Conservation (phyloP, 352 stramenopile genomes). For the Globisporangium canariense region DNA sequence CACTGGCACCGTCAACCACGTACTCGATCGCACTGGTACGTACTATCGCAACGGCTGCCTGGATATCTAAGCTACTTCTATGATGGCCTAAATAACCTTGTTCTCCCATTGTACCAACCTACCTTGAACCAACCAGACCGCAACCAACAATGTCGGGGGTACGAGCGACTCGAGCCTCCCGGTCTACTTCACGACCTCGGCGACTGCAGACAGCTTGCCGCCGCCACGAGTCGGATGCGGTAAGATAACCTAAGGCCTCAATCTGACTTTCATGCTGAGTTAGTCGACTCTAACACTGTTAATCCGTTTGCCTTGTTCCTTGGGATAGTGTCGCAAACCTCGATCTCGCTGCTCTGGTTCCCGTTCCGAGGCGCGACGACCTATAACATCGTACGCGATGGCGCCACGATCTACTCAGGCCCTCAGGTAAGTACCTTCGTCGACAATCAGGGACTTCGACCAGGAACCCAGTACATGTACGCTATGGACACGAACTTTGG, state of each 20-base stretch:
- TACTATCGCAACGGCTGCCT: not conserved
- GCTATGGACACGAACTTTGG: conserved; percentile 18
- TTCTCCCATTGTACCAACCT: not conserved
- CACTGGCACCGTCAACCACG: conserved; percentile 16
- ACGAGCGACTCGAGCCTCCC: conserved; percentile 18
- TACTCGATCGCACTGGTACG: conserved; percentile 51
- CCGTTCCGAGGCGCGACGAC: conserved; percentile 29
- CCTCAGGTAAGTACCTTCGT: not conserved
- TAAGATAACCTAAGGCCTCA: not conserved
- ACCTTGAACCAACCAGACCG: conserved; percentile 4
- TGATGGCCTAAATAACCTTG: not conserved
- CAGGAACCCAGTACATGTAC: conserved; percentile 21
- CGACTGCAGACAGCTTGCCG: conserved; percentile 15
- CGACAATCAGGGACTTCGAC: conserved; percentile 14
- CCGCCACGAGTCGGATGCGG: conserved; percentile 31
- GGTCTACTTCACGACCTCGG: conserved; percentile 29
- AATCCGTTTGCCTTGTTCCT: not conserved
- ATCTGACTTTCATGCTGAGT: not conserved
- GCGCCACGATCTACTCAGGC: conserved; percentile 12
- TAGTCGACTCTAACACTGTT: not conserved
- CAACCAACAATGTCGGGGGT: conserved; percentile 15
- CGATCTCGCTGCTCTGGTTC: conserved; percentile 42
- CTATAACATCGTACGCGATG: conserved; percentile 41
- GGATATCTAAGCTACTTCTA: too few species aligned
- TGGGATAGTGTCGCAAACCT: conserved; percentile 26